Conservation (phyloP, 2,329 filamentous ascomycete species). For the Penicillium sp. region DNA sequence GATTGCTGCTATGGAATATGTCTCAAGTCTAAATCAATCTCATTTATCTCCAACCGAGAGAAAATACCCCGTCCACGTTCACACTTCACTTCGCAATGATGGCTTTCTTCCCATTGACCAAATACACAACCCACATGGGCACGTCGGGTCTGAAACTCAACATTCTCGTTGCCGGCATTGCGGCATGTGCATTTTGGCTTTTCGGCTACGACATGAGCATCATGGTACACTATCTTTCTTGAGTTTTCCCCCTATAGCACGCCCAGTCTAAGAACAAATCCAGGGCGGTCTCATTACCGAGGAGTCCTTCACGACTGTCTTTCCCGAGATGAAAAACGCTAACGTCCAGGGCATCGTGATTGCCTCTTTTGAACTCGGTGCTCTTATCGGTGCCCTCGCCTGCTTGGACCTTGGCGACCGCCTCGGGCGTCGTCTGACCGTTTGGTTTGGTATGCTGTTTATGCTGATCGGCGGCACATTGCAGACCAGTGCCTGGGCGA, state of each 20-base stretch:
- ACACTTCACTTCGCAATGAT: not conserved
- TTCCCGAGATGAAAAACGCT: slow-evolving; percentile 4
- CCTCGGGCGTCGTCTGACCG: slow-evolving; percentile 7
- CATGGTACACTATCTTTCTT: not conserved
- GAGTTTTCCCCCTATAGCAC: not conserved
- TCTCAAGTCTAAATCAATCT: not conserved
- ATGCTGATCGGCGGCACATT: slow-evolving; percentile 7
- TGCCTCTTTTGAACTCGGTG: slow-evolving; percentile 9
- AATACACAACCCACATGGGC: not conserved
- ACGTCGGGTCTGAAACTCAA: not conserved
- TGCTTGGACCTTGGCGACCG: slow-evolving; percentile 8
- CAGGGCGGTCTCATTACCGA: not conserved
- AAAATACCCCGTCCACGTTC: not conserved
- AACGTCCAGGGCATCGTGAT: slow-evolving; percentile 11
- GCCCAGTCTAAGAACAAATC: not conserved
- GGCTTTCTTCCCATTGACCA: not conserved
- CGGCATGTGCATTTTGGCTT: not conserved
- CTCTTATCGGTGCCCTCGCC: slow-evolving; percentile 4
- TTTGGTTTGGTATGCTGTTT: slow-evolving; percentile 6
- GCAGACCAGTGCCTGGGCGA: slow-evolving; percentile 4
- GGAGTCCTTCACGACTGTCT: not conserved
- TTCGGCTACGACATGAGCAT: not conserved
- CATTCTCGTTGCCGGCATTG: not conserved
- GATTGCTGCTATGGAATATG: not conserved
- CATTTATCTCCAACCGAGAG: not conserved